Base-by-base conservation (phyloP, 2,329 filamentous ascomycete species). In the Fusarium keratoplasticum region DNA sequence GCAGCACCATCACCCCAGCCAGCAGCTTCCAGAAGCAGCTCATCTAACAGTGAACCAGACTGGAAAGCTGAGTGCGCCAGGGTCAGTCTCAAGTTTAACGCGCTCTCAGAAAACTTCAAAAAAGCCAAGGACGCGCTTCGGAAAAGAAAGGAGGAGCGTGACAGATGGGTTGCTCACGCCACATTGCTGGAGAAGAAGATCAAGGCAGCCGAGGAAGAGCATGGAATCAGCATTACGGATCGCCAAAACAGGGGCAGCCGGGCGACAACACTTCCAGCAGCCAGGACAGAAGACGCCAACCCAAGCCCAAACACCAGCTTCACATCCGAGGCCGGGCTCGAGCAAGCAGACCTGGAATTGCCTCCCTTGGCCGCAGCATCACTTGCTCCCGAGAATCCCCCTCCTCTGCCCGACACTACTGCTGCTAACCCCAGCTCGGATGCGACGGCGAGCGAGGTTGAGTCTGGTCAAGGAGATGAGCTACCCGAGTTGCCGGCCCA, bases 121-220 rank as follows among this genome's bases (percentile, higher is more conserved):
- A 82, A 74, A 3, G 81, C 84, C 54, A 83, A 83, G 65, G 80
- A 81, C 14, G 79, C 82, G 9, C 80, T 86, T 10, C 77, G 80
- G 35, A 85, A 83, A 71, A 83, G 83, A 57, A 85, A 84, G 31
- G 80, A 82, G 1, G 82, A 85, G 27, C 83, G 83, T 5, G 81
- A 86, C 8, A 75, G 77, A 35, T 90, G 88, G 88, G 81, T 82
- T 29, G 78, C 81, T 7, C 85, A 88, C 63, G 84, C 85, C 6
- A 83, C 83, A 25, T 74, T 81, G 14, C 77, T 89, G 20, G 81
- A 87, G 61, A 79, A 79, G 29, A 87, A 83, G 67, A 81, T 89
- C 13, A 81, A 82, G 54, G 80, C 77, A 27, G 80, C 88, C 11
- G 84, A 88, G 69, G 81, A 81, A 35, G 82, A 83, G 64, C 77